Percentiles rank a stretch among this genome's conserved stretches.
Evolutionary conservation across 148 eudicot genomes (phyloP).

Genomic region (Rhododendron vialii): DNA sequence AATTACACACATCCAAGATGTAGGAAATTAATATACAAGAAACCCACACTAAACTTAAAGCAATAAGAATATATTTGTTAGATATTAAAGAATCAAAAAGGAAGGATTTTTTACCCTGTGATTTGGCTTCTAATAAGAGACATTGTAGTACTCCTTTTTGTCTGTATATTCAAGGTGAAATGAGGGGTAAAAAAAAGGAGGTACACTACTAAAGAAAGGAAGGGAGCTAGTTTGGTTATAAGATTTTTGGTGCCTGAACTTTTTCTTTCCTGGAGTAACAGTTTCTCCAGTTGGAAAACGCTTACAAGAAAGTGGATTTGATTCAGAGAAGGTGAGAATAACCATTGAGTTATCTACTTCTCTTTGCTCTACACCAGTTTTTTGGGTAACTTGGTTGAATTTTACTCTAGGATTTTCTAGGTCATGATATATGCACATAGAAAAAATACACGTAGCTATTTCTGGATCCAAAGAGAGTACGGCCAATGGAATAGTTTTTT

Average conservation of each 20-base stretch:
- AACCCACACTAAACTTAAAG: background rate
- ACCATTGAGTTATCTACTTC: background rate
- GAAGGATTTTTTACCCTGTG: background rate
- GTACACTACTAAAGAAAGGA: background rate
- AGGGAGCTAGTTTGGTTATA: background rate
- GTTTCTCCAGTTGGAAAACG: background rate
- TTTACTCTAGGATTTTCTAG: background rate
- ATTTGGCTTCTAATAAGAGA: background rate
- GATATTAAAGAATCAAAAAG: background rate
- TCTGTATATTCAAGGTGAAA: background rate
- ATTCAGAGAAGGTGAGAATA: background rate
- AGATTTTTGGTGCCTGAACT: background rate
- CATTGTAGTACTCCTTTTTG: background rate
- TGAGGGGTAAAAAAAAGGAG: background rate
- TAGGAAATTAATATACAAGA: background rate
- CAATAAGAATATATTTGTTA: background rate
- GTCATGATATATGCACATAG: background rate
- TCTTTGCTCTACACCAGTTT: background rate
- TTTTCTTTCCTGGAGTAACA: background rate
- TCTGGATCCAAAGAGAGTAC: no score
- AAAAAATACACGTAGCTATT: background rate
- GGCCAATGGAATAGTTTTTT: no score
- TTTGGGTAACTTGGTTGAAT: background rate
- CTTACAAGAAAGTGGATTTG: background rate
- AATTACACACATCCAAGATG: background rate